Evolutionary conservation across 495 filamentous ascomycete genomes (phyloP), one percentile per base, ranked within the genome.

Genomic region (Penicillium verhagenii): DNA sequence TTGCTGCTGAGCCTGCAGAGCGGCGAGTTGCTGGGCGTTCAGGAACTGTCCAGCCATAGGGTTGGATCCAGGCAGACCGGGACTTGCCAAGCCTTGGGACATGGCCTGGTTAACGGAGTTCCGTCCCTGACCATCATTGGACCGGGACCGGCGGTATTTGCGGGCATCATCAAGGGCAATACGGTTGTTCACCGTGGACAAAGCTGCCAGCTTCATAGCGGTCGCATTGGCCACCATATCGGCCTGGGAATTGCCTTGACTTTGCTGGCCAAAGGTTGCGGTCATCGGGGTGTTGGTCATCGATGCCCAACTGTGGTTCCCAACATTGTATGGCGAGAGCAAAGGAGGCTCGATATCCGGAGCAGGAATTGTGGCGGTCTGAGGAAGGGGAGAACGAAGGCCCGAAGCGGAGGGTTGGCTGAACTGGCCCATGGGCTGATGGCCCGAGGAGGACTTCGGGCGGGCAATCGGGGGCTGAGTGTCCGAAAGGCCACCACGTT

Each of bases 191-290:
- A 98, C 94, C 4, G 94, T 98, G 10, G 93, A 97, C 33, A 98
- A 76, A 18, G 94, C 94, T 50, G 94, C 94, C 38, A 98, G 82
- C 72, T 97, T 98, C 94, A 98, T 98, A 14, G 94, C 94, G 9
- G 94, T 97, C 8, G 94, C 95, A 68, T 97, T 97, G 40, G 94
- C 94, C 50, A 98, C 90, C 92, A 98, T 97, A 62, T 98, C 95
- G 14, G 92, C 94, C 66, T 96, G 91, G 47, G 80, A 85, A 31
- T 75, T 78, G 28, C 38, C 37, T 16, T 70, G 63, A 20, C 63
- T 64, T 73, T 78, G 77, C 64, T 70, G 69, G 56, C 72, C 84
- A 69, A 98, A 98, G 48, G 83, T 92, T 6, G 90, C 74, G 21
- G 91, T 91, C 89, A 97, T 96, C 1, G 94, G 94, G 3, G 94